phyloP scores from a whole-genome alignment of 257 asterid species.

The Eustoma russellianum region DNA sequence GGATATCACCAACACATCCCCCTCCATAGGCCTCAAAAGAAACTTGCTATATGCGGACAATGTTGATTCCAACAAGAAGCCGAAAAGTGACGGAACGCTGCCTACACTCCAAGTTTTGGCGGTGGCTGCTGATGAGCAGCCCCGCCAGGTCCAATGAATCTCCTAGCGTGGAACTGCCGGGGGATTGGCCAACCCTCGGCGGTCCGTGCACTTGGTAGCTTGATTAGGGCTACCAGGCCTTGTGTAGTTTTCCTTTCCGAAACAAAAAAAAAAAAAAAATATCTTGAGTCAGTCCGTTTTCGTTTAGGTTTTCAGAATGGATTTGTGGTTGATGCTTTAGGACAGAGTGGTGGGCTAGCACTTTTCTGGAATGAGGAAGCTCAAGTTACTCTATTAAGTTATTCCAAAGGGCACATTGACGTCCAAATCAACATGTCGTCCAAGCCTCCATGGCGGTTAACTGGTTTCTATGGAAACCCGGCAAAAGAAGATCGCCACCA shows the following conservation, averaged over 20 bases:
- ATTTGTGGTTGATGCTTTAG: background rate
- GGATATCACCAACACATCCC: no score
- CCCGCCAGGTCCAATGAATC: background rate
- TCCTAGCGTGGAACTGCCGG: background rate
- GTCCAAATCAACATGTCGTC: no score
- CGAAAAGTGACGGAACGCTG: no score
- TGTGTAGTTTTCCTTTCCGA: no score
- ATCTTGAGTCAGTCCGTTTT: background rate
- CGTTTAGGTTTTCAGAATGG: background rate
- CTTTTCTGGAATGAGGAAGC: background rate
- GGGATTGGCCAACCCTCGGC: background rate
- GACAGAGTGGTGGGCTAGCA: background rate
- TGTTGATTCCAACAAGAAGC: no score
- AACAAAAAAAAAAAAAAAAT: no score
- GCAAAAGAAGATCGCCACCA: background rate
- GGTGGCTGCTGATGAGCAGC: no score
- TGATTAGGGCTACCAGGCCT: no score
- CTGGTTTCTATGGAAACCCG: background rate
- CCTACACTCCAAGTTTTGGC: no score
- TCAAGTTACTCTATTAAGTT: background rate
- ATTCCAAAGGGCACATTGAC: no score
- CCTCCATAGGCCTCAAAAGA: no score
- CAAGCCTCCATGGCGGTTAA: background rate
- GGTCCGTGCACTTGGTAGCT: background rate
- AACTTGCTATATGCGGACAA: no score